Evolutionary conservation across 441 rosid species (phyloP).

Genomic region (Adansonia madagascariensis): DNA sequence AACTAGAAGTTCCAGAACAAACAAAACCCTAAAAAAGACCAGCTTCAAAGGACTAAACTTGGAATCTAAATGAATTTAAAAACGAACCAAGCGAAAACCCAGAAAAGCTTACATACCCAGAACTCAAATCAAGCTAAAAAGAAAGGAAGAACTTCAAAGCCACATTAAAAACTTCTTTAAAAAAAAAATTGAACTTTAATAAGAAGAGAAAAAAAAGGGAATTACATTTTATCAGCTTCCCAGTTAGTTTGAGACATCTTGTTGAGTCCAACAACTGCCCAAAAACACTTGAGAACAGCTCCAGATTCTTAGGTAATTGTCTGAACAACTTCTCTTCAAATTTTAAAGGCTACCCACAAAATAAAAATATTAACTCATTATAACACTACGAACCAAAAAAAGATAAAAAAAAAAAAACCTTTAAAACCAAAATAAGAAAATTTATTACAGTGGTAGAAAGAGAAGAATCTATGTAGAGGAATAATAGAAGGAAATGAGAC

Average conservation of each 20-base stretch:
- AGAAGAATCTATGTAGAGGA: slow-evolving; percentile 29
- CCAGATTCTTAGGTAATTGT: slow-evolving; percentile 39
- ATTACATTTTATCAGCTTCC: slow-evolving; percentile 97
- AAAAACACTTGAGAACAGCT: slow-evolving; percentile 45
- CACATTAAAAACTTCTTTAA: not conserved
- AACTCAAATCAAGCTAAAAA: not conserved
- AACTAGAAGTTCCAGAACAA: slow-evolving; percentile 27
- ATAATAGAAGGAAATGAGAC: slow-evolving; percentile 15
- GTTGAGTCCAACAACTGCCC: slow-evolving; percentile 38
- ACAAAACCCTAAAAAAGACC: slow-evolving; percentile 27
- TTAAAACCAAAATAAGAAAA: not conserved
- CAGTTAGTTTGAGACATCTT: slow-evolving; percentile 86
- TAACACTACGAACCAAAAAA: not conserved
- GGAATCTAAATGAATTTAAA: not conserved
- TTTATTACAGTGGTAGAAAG: slow-evolving; percentile 10
- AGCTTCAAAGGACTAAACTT: slow-evolving; percentile 16
- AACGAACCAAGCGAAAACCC: slow-evolving; percentile 30
- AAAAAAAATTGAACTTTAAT: not conserved
- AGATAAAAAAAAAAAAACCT: not conserved
- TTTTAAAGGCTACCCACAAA: slow-evolving; percentile 31
- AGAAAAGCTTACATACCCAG: slow-evolving; percentile 8
- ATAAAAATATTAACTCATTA: not conserved
- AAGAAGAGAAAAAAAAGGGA: not conserved
- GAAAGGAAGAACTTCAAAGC: not conserved
- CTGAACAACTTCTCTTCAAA: slow-evolving; percentile 34